Evolutionary conservation across 768 basidiomycete genomes (phyloP), one percentile per base, ranked within the genome.

Genomic region (Naganishia onofrii): DNA sequence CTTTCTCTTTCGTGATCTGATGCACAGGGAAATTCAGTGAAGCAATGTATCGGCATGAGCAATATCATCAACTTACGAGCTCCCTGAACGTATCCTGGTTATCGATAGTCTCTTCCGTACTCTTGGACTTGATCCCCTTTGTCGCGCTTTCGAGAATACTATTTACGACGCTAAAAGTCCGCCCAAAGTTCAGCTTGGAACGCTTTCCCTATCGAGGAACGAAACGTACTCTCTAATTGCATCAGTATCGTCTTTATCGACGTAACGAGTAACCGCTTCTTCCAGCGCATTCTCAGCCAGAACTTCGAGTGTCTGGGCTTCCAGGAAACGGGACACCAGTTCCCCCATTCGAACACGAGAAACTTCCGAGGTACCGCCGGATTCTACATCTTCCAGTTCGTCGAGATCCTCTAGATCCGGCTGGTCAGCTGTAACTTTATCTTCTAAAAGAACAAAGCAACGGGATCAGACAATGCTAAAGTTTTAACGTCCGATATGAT

Each of bases 241-340:
- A 83, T 93, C 90, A 32, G 87, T 88, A 80, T 96, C 93, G 76
- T 97, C 95, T 84, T 99, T 99, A 80, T 97, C 94, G 70, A 99
- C 94, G 81, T 91, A 98, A 81, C 89, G 85, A 83, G 91, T 89
- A 65, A 99, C 93, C 7, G 96, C 96, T 78, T 93, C 91, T 48
- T 88, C 89, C 90, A 99, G 91, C 29, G 90, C 93, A 51, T 85
- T 84, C 82, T 96, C 93, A 0, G 90, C 91, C 21, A 98, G 83
- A 63, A 98, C 82, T 83, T 96, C 93, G 76, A 98, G 82, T 79
- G 94, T 91, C 82, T 98, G 96, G 60, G 92, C 93, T 8, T 88
- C 84, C 56, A 99, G 82, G 79, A 95, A 98, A 81, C 97, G 92
- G 78, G 88, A 86, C 54, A 99, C 96, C 26, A 99, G 85, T 51